Evolutionary conservation across 2,329 filamentous ascomycete species (phyloP).

Genomic region (Falciphora oryzae): DNA sequence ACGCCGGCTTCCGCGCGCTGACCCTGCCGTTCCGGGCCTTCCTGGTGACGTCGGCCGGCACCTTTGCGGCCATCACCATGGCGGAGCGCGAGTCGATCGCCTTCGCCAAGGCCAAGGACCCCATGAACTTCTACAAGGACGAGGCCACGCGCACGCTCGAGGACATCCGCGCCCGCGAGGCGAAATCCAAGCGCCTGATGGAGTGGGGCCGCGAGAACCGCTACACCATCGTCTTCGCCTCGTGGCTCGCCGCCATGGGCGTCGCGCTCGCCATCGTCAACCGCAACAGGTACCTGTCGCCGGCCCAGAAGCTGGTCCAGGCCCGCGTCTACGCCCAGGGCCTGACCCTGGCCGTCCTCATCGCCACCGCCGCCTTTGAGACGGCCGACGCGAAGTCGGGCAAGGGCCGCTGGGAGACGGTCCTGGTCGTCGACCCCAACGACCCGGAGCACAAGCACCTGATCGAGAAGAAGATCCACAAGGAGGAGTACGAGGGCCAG

Average conservation of each 20-base stretch:
- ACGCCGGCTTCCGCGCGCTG: conserved; percentile 70
- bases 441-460: conserved; percentile 78
- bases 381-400: conserved; percentile 69
- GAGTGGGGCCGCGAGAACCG: conserved; percentile 75
- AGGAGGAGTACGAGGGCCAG: conserved; percentile 81
- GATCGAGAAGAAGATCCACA: conserved; percentile 82
- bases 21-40: conserved; percentile 89
- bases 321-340: conserved; percentile 92
- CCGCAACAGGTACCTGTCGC: conserved; percentile 68
- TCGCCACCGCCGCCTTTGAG: conserved; percentile 80
- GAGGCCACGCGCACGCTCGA: conserved; percentile 50
- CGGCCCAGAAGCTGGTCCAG: conserved; percentile 85
- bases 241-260: conserved; percentile 78
- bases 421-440: conserved; percentile 72
- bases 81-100: conserved; percentile 64
- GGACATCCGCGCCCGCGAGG: conserved; percentile 50
- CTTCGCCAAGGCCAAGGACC: conserved; percentile 67
- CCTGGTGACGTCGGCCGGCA: conserved; percentile 74
- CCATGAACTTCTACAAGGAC: conserved; percentile 61
- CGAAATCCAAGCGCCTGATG: conserved; percentile 53
- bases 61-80: conserved; percentile 81
- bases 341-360: conserved; percentile 75
- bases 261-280: conserved; percentile 69
- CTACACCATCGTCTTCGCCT: conserved; percentile 77
- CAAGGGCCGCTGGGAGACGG: conserved; percentile 74